Percentiles rank a stretch among this genome's conserved stretches.
Conservation (phyloP, 345 rosid species). For the Excoecaria cochinchinensis region DNA sequence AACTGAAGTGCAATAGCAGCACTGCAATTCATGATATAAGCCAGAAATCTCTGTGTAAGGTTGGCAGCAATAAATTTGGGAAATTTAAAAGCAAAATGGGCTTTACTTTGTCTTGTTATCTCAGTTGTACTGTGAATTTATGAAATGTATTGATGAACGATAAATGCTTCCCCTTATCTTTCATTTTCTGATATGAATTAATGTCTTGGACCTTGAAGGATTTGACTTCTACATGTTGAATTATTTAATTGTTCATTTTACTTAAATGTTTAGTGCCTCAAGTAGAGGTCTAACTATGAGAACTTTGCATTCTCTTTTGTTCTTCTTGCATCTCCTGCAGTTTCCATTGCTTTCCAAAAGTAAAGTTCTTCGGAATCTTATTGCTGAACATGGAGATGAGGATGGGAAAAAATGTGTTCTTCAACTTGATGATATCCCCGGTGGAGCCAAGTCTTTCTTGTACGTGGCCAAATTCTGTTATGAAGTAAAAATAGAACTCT, state of each 20-base stretch:
- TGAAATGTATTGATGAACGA: not conserved
- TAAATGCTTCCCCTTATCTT: not conserved
- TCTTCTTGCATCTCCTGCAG: slow-evolving; percentile 38
- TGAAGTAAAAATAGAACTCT: slow-evolving; percentile 68
- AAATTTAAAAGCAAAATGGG: not conserved
- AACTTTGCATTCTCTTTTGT: not conserved
- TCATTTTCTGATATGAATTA: not conserved
- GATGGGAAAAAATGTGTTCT: slow-evolving; percentile 44
- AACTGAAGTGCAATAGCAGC: not conserved
- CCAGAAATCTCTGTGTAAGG: not conserved
- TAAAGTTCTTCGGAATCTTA: slow-evolving; percentile 53
- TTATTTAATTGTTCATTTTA: not conserved
- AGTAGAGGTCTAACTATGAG: not conserved
- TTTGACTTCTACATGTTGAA: not conserved
- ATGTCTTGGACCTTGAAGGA: not conserved
- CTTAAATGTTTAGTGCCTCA: not conserved
- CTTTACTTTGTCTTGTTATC: not conserved
- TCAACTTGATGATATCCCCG: slow-evolving; percentile 73
- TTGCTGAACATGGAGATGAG: slow-evolving; percentile 39
- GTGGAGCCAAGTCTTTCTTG: slow-evolving; percentile 71
- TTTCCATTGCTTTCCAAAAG: slow-evolving; percentile 92
- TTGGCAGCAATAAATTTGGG: not conserved
- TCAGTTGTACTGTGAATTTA: not conserved
- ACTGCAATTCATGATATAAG: not conserved
- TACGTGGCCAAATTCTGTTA: slow-evolving; percentile 84